Percentiles rank a stretch among this genome's conserved stretches.
Evolutionary conservation across 78 protist species (phyloP).

Genomic region (Creolimax fragrantissima): DNA sequence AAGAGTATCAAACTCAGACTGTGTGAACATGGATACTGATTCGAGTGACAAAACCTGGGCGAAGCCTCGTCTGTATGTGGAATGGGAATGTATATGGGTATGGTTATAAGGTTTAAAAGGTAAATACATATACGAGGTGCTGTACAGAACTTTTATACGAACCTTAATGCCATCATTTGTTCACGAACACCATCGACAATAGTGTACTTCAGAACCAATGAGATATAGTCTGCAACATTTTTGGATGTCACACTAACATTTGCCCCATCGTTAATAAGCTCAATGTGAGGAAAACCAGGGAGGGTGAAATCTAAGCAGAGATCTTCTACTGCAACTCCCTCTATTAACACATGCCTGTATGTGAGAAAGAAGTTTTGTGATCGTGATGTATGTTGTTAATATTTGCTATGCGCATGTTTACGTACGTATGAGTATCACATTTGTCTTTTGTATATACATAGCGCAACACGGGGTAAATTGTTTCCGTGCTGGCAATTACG

Average conservation of each 20-base stretch:
- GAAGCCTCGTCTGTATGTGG: neutral
- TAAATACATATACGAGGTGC: too few relatives aligned
- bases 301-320: conserved; percentile 32
- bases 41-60: neutral
- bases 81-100: too few relatives aligned
- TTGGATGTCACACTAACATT: neutral
- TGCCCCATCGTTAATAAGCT: neutral
- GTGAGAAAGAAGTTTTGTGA: too few relatives aligned
- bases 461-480: too few relatives aligned
- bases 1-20: neutral
- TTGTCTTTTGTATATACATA: too few relatives aligned
- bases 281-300: conserved; percentile 34
- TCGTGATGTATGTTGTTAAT: too few relatives aligned
- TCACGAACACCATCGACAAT: neutral
- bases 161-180: conserved; percentile 3
- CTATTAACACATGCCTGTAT: neutral
- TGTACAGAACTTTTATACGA: too few relatives aligned
- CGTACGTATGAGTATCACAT: too few relatives aligned
- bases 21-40: neutral
- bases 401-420: too few relatives aligned
- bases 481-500: too few relatives aligned
- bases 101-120: too few relatives aligned
- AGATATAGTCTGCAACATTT: conserved; percentile 30
- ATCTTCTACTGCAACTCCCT: conserved; percentile 17
- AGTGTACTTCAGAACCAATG: neutral